These are phyloP conservation scores for Vitis hybrid DNA, from an alignment of 177 flowering plant genomes.

Conservation along the genomic window DNA sequence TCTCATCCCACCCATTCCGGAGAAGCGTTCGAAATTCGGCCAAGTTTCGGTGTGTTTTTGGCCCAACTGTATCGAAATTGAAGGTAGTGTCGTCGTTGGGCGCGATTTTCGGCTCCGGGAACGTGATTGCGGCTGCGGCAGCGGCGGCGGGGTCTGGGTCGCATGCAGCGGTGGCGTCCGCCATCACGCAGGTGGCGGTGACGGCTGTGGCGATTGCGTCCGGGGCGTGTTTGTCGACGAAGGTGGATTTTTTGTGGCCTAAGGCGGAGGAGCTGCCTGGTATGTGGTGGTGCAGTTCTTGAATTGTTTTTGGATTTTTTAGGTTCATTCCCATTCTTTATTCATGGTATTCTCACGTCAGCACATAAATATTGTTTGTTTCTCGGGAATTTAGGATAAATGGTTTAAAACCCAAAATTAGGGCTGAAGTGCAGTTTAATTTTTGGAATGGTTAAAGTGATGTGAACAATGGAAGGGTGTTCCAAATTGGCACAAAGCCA, in stretches of 20 bases:
- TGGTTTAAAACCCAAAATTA: too few relatives aligned
- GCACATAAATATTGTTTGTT: too few relatives aligned
- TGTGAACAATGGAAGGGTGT: too few relatives aligned
- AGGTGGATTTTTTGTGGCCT: conserved; percentile 92
- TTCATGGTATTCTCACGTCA: too few relatives aligned
- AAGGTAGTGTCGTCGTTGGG: conserved; percentile 37
- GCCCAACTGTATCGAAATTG: conserved; percentile 28
- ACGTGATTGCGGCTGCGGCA: conserved; percentile 68
- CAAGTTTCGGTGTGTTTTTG: conserved; percentile 25
- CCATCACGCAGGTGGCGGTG: conserved; percentile 86
- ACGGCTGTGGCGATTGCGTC: conserved; percentile 93
- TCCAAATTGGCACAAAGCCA: too few relatives aligned
- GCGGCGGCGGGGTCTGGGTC: conserved; percentile 41
- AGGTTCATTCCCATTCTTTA: too few relatives aligned
- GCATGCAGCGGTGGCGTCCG: conserved; percentile 76
- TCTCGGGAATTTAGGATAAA: too few relatives aligned
- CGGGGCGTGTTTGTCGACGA: conserved; percentile 93
- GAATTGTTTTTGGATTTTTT: not conserved
- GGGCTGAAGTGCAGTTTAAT: too few relatives aligned
- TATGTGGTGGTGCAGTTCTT: conserved; percentile 1
- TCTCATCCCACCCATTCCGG: conserved; percentile 5
- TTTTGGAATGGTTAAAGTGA: too few relatives aligned
- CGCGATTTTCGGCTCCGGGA: conserved; percentile 42
- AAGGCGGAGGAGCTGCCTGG: conserved; percentile 73
- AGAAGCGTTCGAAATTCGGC: not conserved